Evolutionary conservation across 306 rosid genomes (phyloP).

Genomic region (Abrus pulchellus): DNA sequence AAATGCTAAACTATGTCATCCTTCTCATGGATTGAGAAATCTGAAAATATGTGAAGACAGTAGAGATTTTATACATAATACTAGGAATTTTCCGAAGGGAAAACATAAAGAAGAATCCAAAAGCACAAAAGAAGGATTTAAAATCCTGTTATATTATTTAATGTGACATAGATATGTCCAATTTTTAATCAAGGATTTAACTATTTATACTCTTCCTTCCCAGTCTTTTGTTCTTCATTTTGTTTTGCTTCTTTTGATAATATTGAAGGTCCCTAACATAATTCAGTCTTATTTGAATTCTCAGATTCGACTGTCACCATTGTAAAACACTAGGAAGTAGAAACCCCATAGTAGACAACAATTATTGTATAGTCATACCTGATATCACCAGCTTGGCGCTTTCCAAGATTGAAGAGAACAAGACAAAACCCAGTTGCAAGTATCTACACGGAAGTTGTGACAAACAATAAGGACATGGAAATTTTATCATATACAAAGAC

Average conservation of each 20-base stretch:
- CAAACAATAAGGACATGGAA: constrained; percentile 34
- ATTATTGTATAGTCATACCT: constrained; percentile 62
- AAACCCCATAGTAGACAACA: constrained; percentile 13
- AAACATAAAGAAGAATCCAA: background rate
- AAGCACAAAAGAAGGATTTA: constrained; percentile 18
- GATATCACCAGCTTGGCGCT: constrained; percentile 84
- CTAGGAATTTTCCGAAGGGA: constrained; percentile 1
- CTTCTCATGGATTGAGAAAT: constrained; percentile 7
- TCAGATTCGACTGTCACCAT: constrained; percentile 39
- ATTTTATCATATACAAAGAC: constrained; percentile 5
- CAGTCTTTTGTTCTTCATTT: constrained; percentile 9
- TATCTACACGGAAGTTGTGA: constrained; percentile 60
- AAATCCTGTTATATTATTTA: constrained; percentile 2
- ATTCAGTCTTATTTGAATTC: constrained; percentile 29
- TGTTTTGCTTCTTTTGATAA: constrained; percentile 28
- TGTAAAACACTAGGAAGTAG: constrained; percentile 13
- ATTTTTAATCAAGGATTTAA: constrained; percentile 27
- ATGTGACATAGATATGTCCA: background rate
- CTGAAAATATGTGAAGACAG: constrained; percentile 7
- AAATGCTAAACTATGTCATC: background rate
- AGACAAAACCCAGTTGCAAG: constrained; percentile 85
- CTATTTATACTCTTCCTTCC: constrained; percentile 30
- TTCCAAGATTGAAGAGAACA: constrained; percentile 87
- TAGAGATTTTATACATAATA: constrained; percentile 24
- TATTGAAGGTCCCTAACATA: constrained; percentile 19